Conservation (phyloP, 2,329 filamentous ascomycete genomes). For the Fusarium torreyae region DNA sequence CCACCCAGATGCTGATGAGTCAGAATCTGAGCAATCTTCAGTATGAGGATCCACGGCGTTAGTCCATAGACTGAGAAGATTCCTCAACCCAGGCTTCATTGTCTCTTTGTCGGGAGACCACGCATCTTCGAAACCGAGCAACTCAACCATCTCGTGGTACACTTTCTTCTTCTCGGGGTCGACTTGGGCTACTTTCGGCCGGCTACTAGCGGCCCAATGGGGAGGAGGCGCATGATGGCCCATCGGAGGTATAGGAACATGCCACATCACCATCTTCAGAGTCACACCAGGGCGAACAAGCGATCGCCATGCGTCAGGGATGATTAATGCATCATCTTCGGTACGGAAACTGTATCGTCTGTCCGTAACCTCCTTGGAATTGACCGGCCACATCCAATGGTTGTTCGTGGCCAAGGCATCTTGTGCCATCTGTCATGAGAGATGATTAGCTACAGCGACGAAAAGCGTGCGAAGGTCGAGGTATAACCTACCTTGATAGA, state of each 20-base stretch:
- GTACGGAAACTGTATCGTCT: not conserved
- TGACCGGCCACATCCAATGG: not conserved
- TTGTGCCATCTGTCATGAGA: not conserved
- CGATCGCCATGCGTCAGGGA: not conserved
- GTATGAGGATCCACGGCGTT: slow-evolving; percentile 9
- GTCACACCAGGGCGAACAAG: slow-evolving; percentile 11
- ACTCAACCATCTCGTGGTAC: not conserved
- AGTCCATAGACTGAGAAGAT: slow-evolving; percentile 10
- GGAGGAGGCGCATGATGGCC: not conserved
- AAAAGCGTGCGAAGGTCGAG: not conserved
- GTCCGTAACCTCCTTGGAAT: not conserved
- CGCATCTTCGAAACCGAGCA: fast-evolving
- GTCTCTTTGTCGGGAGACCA: not conserved
- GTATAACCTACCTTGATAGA: not conserved
- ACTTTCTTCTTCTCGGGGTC: not conserved
- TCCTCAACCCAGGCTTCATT: not conserved
- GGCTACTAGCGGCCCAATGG: no score
- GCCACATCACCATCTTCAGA: not conserved
- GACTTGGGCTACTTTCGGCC: no score
- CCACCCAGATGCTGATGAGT: not conserved
- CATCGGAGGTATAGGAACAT: no score
- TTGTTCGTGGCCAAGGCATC: not conserved
- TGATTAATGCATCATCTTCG: fast-evolving
- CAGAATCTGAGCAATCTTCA: not conserved
- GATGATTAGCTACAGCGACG: not conserved